Base-by-base conservation (phyloP, 2,329 filamentous ascomycete genomes). In the Tothia fuscella region DNA sequence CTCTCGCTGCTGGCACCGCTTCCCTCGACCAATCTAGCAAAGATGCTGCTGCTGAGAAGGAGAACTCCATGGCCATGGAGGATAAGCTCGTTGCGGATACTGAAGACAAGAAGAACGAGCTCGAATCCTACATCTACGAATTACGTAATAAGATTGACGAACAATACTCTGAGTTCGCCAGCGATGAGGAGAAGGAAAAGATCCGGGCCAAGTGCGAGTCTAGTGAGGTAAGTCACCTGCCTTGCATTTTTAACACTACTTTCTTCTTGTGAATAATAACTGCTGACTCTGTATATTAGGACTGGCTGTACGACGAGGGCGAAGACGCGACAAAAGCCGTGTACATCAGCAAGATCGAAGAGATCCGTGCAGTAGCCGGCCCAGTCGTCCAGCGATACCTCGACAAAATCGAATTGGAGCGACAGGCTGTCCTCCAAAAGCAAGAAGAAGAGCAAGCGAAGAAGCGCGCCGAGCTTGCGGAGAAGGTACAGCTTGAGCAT, bases 51-150 rank as follows among this genome's bases (percentile, higher is more conserved):
- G 65, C 72, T 38, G 91, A 98, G 74, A 80, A 80, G 62, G 91
- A 98, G 68, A 74, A 79, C 51, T 61, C 78, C 53, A 96, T 98
- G 91, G 78, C 87, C 53, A 89, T 93, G 78, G 87, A 95, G 65
- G 91, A 98, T 70, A 98, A 96, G 76, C 80, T 96, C 45, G 88
- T 98, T 43, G 85, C 84, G 53, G 91, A 96, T 63, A 98, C 91
- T 28, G 91, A 96, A 61, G 87, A 96, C 71, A 93, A 93, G 78
- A 98, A 96, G 85, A 98, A 98, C 71, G 89, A 96, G 68, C 83
- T 98, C 41, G 91, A 98, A 73, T 80, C 85, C 19, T 93, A 82
- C 67, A 95, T 96, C 66, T 98, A 98, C 67, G 88, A 96, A 56
- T 75, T 94, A 59, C 83, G 89, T 54, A 86, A 86, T 67, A 95